Evolutionary conservation across 2,329 filamentous ascomycete genomes (phyloP), one percentile per base, ranked within the genome.

Genomic region (Alternaria sp.): DNA sequence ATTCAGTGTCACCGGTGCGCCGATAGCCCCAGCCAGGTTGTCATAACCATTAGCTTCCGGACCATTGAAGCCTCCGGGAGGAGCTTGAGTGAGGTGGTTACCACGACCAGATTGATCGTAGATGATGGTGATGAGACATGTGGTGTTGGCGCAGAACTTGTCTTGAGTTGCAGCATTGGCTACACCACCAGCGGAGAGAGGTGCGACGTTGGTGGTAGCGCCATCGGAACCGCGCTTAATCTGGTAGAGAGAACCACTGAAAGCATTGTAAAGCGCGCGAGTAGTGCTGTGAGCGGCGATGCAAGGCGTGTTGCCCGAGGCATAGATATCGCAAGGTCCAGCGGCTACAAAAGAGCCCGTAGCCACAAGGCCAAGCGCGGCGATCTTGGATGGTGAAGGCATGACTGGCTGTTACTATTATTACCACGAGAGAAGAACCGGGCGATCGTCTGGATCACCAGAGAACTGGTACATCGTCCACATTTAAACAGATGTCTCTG

Each of bases 251-350:
- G 85, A 54, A 5, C 86, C 86, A 8, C 56, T 80, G 78, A 80
- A 90, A 55, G 81, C 69, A 68, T 77, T 83, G 77, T 89, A 90
- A 7, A 90, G 76, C 15, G 88, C 87, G 5, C 88, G 85, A 60
- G 88, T 90, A n/a, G 87, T 90, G 74, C 86, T 86, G 73, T 90
- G 88, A 0, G 88, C 88, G 0, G 88, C 88, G 11, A 90, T 79
- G 69, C 88, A 90, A n/a, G 88, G 86, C 1, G 87, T 89, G 54
- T 83, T 83, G 1, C 86, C 88, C 0, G 83, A 81, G 2, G 83
- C 73, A 77, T 90, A 90, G 64, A 90, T 83, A 65, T 90, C 88
- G 69, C 88, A 90, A 9, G 88, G 88, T 12, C 82, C 87, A 43
- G 87, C 86, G 17, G 79, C 72, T 6, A 62, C 62, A 9, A 67